These are phyloP conservation scores for Rhytidiadelphus loreus DNA, from an alignment of 225 moss, liverwort and hornwort genomes.

Conservation along the genomic window DNA sequence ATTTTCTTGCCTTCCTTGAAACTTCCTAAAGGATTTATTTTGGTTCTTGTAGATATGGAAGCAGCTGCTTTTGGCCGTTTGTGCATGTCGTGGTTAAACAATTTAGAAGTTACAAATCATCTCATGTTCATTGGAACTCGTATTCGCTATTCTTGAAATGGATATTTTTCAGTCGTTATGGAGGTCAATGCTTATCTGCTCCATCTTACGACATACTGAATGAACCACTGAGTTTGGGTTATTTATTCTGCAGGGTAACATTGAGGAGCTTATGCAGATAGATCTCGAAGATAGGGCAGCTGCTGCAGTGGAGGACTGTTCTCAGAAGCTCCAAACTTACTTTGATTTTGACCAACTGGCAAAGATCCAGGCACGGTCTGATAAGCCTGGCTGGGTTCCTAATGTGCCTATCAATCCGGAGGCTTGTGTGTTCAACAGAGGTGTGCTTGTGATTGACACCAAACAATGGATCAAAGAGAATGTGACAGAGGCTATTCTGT, in stretches of 20 bases:
- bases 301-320: slow-evolving; percentile 88
- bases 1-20: background rate
- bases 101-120: background rate
- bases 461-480: slow-evolving; percentile 65
- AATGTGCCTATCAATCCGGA: slow-evolving; percentile 22
- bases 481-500: slow-evolving; percentile 64
- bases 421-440: slow-evolving; percentile 78
- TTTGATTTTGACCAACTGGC: slow-evolving; percentile 63
- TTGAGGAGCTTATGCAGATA: slow-evolving; percentile 62
- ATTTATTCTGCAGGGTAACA: slow-evolving; percentile 44
- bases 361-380: slow-evolving; percentile 42
- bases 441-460: slow-evolving; percentile 67
- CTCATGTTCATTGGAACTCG: background rate
- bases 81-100: background rate
- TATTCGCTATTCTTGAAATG: background rate
- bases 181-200: background rate
- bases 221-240: background rate
- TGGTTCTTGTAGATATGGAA: background rate
- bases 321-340: slow-evolving; percentile 60
- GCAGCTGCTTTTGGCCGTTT: background rate
- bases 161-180: background rate
- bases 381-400: slow-evolving; percentile 54
- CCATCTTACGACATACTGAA: background rate
- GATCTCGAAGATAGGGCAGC: slow-evolving; percentile 54
- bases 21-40: background rate